Evolutionary conservation across 2,329 filamentous ascomycete genomes (phyloP), one percentile per base, ranked within the genome.

Genomic region (Periconia sp.): DNA sequence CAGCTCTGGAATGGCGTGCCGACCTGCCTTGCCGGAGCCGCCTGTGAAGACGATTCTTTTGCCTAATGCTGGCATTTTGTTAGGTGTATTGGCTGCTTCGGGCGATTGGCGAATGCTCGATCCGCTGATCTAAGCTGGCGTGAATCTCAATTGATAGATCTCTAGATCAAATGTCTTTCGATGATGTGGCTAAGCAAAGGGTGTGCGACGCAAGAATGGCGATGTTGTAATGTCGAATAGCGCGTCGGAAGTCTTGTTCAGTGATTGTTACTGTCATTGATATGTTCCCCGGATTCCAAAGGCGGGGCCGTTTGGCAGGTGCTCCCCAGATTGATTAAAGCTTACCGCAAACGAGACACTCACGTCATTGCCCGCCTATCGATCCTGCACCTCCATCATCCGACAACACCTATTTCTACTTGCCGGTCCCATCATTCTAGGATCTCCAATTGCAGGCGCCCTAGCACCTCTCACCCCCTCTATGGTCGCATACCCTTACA

Each of bases 1-100:
- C 13, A 83, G 72, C 24, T 80, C 73, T 12, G 73, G 72, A 36
- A 83, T 80, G n/a, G 76, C 73, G 65, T 80, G 74, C 33, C 79
- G 72, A 7, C 80, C 79, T 13, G 78, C 79, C 63, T 69, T 69
- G 19, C 65, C 80, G 44, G 73, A 77, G 46, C 80, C 80, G 19
- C 80, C 80, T 0, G 66, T 68, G 40, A 68, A 68, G 39, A 68
- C 63, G 32, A 77, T 72, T 11, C 73, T 63, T 51, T 74, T 76
- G 36, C 64, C 69, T 29, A 33, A 48, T 16, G 63, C 43, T 23
- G 58, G 30, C 61, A 64, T 65, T 23, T 31, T 50, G 31, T 19
- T 18, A 4, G 19, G 16, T 34, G 18, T n/a, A 6, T 13, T 19
- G 7, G 11, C 30, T 4, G 16, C 11, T 7, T 17, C 19, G 10